These are phyloP conservation scores for Epichloe hybrida DNA, from an alignment of 2,329 filamentous ascomycete genomes.

Conservation along the genomic window DNA sequence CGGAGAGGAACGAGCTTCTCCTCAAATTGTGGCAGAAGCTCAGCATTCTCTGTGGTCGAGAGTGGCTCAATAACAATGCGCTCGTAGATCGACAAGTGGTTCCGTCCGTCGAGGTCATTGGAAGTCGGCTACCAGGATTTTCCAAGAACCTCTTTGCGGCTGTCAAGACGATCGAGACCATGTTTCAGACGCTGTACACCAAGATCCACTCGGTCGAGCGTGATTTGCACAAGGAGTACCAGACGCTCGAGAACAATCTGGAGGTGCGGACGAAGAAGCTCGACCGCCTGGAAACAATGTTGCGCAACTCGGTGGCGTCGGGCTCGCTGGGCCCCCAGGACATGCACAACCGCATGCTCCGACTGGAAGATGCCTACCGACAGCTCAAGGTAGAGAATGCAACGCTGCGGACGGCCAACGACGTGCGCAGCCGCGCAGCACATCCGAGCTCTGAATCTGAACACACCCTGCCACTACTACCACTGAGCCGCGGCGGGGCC, in stretches of 20 bases:
- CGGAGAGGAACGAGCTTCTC: constrained; percentile 78
- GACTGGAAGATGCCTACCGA: constrained; percentile 47
- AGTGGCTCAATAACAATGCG: constrained; percentile 84
- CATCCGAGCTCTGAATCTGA: constrained; percentile 27
- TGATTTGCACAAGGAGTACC: constrained; percentile 83
- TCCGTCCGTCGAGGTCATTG: constrained; percentile 73
- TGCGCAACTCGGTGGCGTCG: constrained; percentile 49
- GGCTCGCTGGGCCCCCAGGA: constrained; percentile 31
- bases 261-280: constrained; percentile 72
- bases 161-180: constrained; percentile 72
- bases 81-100: constrained; percentile 76
- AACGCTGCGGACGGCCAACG: constrained; percentile 53
- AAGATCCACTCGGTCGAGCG: constrained; percentile 78
- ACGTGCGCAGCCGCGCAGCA: constrained; percentile 39
- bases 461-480: constrained; percentile 11
- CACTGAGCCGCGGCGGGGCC: constrained; percentile 8
- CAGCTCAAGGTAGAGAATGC: constrained; percentile 51
- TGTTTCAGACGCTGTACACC: constrained; percentile 63
- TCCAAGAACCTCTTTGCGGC: constrained; percentile 79
- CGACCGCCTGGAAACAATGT: constrained; percentile 70
- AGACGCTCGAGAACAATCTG: constrained; percentile 67
- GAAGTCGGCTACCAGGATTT: constrained; percentile 75
- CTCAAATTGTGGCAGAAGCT: constrained; percentile 84
- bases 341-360: constrained; percentile 32
- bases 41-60: constrained; percentile 70